Percentiles rank a stretch among this genome's conserved stretches.
Evolutionary conservation across 441 rosid species (phyloP).

Genomic region (Iberis amara): DNA sequence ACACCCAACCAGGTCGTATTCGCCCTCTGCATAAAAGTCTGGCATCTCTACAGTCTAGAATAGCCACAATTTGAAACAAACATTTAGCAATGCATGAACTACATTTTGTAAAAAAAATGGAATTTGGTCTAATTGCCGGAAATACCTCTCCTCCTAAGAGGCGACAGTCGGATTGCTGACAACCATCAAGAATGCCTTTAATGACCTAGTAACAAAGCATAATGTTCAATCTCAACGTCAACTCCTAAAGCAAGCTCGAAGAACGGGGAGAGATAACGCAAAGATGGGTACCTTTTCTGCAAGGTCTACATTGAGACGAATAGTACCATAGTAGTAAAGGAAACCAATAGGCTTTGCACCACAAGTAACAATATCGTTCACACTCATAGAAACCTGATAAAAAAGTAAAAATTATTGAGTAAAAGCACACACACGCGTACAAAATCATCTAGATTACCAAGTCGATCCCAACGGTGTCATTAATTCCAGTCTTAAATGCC

Average conservation of each 20-base stretch:
- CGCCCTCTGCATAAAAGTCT: slow-evolving; percentile 66
- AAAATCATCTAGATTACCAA: slow-evolving; percentile 39
- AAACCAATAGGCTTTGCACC: slow-evolving; percentile 93
- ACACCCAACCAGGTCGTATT: slow-evolving; percentile 80
- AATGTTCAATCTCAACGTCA: background rate
- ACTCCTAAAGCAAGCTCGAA: background rate
- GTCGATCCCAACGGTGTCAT: slow-evolving; percentile 88
- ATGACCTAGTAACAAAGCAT: slow-evolving; percentile 49
- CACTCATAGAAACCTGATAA: slow-evolving; percentile 89
- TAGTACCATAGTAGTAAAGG: slow-evolving; percentile 89
- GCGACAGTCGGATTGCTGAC: slow-evolving; percentile 67
- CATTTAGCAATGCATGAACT: background rate
- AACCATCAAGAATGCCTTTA: slow-evolving; percentile 88
- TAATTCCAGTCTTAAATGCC: slow-evolving; percentile 83
- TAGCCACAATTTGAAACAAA: background rate
- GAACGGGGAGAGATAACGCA: slow-evolving; percentile 1
- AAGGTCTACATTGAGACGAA: slow-evolving; percentile 85
- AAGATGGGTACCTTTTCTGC: slow-evolving; percentile 65
- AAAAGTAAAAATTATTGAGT: background rate
- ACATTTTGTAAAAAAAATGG: slow-evolving; percentile 2
- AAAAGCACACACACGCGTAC: background rate
- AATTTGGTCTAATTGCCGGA: background rate
- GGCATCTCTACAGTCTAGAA: slow-evolving; percentile 95
- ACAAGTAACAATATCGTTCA: slow-evolving; percentile 87
- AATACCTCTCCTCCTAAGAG: slow-evolving; percentile 96